phyloP scores from a whole-genome alignment of 2,329 filamentous ascomycete genomes.

The Cylindrodendrum hubeiense region DNA sequence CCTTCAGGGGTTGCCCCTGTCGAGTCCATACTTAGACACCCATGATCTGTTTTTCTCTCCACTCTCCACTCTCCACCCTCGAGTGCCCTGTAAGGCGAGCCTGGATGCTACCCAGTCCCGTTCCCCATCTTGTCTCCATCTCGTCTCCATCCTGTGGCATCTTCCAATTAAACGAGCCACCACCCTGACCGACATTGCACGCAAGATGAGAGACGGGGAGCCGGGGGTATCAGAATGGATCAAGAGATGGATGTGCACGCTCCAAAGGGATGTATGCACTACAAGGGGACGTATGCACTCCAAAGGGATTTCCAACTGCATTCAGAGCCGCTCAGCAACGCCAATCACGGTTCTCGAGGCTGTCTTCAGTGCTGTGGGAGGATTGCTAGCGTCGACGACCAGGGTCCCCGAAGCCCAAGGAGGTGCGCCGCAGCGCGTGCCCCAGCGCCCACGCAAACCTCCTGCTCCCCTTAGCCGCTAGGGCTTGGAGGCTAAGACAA shows the following conservation, averaged over 20 bases:
- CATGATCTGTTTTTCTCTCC: background rate
- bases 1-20: constrained; percentile 9
- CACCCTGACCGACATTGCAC: background rate
- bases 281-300: background rate
- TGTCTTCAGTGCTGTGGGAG: constrained; percentile 6
- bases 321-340: background rate
- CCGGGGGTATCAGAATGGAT: background rate
- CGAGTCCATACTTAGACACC: constrained; percentile 10
- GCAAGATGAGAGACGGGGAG: background rate
- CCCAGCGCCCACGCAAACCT: constrained; percentile 7
- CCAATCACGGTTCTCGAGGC: background rate
- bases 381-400: constrained; percentile 14
- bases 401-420: background rate
- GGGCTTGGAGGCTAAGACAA: constrained; percentile 27
- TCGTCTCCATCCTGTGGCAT: background rate
- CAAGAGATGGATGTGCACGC: background rate
- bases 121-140: background rate
- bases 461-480: constrained; percentile 20
- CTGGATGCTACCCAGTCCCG: background rate
- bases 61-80: constrained; percentile 10
- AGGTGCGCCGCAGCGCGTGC: background rate
- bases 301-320: background rate
- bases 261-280: background rate
- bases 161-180: constrained; percentile 6
- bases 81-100: constrained; percentile 16